Base-by-base conservation (phyloP, 495 filamentous ascomycete species). In the Lasiosphaeriaceae sp. region DNA sequence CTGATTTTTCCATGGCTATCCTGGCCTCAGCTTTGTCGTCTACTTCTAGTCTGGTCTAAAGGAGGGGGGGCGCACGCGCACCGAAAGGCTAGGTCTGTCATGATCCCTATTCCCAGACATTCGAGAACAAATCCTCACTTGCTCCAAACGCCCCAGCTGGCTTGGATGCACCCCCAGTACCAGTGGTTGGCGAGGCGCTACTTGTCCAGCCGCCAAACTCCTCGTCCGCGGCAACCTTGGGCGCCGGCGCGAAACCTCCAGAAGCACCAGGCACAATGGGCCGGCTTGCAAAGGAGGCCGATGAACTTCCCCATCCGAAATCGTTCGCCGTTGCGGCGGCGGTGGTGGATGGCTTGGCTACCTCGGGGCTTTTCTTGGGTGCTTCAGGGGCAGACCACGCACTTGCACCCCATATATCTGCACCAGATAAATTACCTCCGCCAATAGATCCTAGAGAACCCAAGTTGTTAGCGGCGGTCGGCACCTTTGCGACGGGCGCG, bases 171-270 rank as follows among this genome's bases (percentile, higher is more conserved):
- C 62, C 65, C 46, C 54, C 69, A 23, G 51, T 62, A 53, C 68
- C 83, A 51, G 66, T 55, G 47, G 74, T 56, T 50, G 66, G 55
- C 21, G 67, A 71, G n/a, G 78, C 76, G 50, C 78, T 77, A 72
- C 88, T 91, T 45, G 86, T 87, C 92, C 92, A 97, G 21, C 91
- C 91, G 16, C 92, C 92, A 74, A 96, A 97, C 62, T 97, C 92
- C 71, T 97, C 92, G 67, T 97, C 92, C 0, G 83, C 84, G 26
- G 83, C 80, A 2, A 94, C 86, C 59, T 86, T 86, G 11, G 88
- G 84, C 21, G 82, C 69, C 3, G 76, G 59, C 12, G 69, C 72
- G 57, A 80, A 80, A 1, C 78, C 78, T 23, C 79, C 79, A 8
- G 73, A 74, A 1, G 74, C 52, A 11, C 79, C 77, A 2, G 78